Base-by-base conservation (phyloP, 2,329 filamentous ascomycete species). In the Paraphaeosphaeria minitans region DNA sequence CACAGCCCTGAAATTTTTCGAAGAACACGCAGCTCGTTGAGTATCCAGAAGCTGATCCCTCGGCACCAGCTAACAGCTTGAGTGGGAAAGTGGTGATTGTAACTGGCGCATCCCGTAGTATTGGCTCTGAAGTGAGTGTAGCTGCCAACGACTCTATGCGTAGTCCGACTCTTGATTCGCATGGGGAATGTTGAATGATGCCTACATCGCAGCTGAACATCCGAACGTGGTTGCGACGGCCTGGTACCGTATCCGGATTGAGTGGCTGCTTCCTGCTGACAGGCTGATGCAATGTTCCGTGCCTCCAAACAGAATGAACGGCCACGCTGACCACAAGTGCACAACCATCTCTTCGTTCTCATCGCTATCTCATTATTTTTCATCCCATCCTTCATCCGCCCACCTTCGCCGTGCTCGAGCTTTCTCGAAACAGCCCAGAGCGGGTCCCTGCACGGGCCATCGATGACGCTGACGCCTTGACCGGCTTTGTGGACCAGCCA, bases 21-120 rank as follows among this genome's bases (percentile, higher is more conserved):
- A 49, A 56, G 27, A 57, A 39, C 4, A 61, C 62, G 6, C 75
- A 80, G 55, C 73, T 67, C 4, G 72, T 78, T 49, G 59, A 69
- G 4, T 81, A 82, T 57, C 71, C 77, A 21, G 69, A 77, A 16
- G 77, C 80, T 46, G 72, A 80, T 41, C 79, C 77, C 7, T 66
- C 67, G 6, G 60, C 62, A 22, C 66, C 74, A 4, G 63, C 65
- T 0, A 65, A 74, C 21, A 75, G 68, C 9, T 73, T 76, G 50
- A 68, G 66, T 3, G 78, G 76, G 14, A 78, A 75, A 56, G 73
- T 78, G 0, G 60, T 75, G 7, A 67, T 79, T 35, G 74, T 81
- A 58, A 81, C 78, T n/a, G 79, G 79, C 0, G 77, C 78, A 1
- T 77, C 73, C 47, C 74, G 74, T 31, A 79, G 79, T 1, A 59